Conservation (phyloP, 192 early-diverging fungal genomes). For the Linnemannia hyalina region DNA sequence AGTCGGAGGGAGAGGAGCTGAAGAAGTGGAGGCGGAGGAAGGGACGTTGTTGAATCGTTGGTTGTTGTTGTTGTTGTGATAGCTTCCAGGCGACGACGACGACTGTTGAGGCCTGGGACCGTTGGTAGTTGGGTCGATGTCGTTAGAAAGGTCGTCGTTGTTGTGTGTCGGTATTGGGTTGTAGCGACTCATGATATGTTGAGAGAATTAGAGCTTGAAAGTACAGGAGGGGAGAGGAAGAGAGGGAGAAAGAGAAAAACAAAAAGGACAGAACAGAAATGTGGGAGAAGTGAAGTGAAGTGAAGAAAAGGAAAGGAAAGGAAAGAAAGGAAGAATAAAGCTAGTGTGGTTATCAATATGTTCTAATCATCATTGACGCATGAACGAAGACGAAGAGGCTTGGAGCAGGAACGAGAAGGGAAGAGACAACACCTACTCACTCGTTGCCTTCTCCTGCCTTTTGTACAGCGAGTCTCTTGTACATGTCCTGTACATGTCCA, state of each 20-base stretch:
- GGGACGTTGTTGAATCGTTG: neutral
- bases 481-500: too few relatives aligned
- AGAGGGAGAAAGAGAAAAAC: conserved; percentile 8
- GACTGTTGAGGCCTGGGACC: neutral
- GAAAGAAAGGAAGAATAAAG: neutral
- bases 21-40: conserved; percentile 3
- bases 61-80: neutral
- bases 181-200: conserved; percentile 10
- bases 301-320: conserved; percentile 1
- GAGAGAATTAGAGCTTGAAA: neutral
- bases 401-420: too few relatives aligned
- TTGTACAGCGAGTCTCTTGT: too few relatives aligned
- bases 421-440: too few relatives aligned
- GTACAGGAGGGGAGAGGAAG: neutral
- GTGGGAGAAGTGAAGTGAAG: neutral
- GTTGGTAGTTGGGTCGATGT: neutral
- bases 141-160: conserved; percentile 3
- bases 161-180: conserved; percentile 4
- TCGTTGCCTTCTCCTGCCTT: too few relatives aligned
- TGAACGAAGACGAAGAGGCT: too few relatives aligned
- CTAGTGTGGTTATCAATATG: too few relatives aligned
- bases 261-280: conserved; percentile 8
- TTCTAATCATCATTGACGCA: too few relatives aligned
- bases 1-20: neutral
- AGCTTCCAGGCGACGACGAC: neutral